These are phyloP conservation scores for Microsporum ferrugineum DNA, from an alignment of 2,329 filamentous ascomycete genomes.

Conservation along the genomic window DNA sequence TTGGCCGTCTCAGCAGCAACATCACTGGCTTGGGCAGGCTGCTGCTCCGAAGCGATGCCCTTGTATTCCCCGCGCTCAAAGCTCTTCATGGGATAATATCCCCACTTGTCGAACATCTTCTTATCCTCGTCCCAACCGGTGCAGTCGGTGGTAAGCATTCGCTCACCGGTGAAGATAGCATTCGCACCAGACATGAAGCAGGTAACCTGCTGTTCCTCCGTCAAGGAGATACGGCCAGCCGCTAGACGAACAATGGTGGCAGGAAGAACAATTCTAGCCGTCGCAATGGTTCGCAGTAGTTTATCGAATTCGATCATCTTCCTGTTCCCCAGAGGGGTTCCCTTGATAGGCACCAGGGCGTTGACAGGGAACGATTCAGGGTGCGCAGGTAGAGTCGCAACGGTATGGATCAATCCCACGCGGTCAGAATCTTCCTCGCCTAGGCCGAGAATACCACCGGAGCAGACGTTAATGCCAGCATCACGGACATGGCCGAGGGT, in stretches of 20 bases:
- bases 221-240: constrained; percentile 71
- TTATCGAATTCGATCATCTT: constrained; percentile 64
- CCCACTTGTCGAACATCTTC: constrained; percentile 73
- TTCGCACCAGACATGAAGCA: constrained; percentile 89
- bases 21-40: neutral
- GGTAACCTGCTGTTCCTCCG: constrained; percentile 76
- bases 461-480: constrained; percentile 82
- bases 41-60: constrained; percentile 1
- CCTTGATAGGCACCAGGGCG: constrained; percentile 79
- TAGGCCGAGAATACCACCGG: constrained; percentile 74
- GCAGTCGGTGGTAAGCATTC: constrained; percentile 88
- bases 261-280: constrained; percentile 72
- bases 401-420: constrained; percentile 70
- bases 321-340: constrained; percentile 68
- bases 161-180: constrained; percentile 90
- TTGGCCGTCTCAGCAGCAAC: neutral
- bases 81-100: constrained; percentile 61
- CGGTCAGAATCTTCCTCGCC: constrained; percentile 71
- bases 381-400: constrained; percentile 67
- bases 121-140: constrained; percentile 85
- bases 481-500: constrained; percentile 71
- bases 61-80: constrained; percentile 34
- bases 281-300: constrained; percentile 71
- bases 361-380: constrained; percentile 90
- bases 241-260: constrained; percentile 77